These are phyloP conservation scores for Epicoccum nigrum DNA, from an alignment of 2,329 filamentous ascomycete genomes.

Conservation along the genomic window DNA sequence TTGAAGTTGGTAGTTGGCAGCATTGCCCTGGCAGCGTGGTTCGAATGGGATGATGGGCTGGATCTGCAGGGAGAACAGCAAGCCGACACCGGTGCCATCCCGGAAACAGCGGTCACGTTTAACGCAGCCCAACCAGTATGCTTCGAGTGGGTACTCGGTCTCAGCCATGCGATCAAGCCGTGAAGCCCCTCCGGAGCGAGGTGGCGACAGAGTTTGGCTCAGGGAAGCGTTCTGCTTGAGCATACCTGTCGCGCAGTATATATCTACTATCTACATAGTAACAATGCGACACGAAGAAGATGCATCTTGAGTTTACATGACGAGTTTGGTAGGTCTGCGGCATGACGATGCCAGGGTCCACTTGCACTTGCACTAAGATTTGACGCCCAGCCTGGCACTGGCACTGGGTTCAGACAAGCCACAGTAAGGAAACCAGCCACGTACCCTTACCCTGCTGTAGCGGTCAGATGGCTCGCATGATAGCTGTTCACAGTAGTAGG, in stretches of 20 bases:
- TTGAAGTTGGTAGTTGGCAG: slow-evolving; percentile 6
- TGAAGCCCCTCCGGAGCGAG: slow-evolving; percentile 5
- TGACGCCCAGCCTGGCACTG: slow-evolving; percentile 16
- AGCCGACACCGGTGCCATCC: slow-evolving; percentile 2
- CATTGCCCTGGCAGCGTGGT: no score
- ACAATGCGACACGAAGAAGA: background rate
- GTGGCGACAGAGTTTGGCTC: background rate
- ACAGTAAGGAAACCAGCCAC: slow-evolving; percentile 5
- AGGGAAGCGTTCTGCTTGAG: background rate
- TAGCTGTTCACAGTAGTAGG: background rate
- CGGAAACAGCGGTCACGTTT: slow-evolving; percentile 14
- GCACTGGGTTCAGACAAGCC: slow-evolving; percentile 12
- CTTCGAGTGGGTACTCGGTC: slow-evolving; percentile 4
- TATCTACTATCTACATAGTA: no score
- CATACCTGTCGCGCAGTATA: no score
- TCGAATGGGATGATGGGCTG: no score
- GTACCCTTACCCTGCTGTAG: background rate
- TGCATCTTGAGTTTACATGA: slow-evolving; percentile 1
- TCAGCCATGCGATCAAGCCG: background rate
- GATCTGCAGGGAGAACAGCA: slow-evolving; percentile 8
- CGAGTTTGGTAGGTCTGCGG: background rate
- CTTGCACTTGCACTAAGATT: slow-evolving; percentile 2
- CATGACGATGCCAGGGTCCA: slow-evolving; percentile 11
- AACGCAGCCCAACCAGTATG: slow-evolving; percentile 11
- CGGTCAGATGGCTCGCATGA: slow-evolving; percentile 7